Evolutionary conservation across 2,329 filamentous ascomycete species (phyloP), one percentile per base, ranked within the genome.

Genomic region (Fusarium proliferatum): DNA sequence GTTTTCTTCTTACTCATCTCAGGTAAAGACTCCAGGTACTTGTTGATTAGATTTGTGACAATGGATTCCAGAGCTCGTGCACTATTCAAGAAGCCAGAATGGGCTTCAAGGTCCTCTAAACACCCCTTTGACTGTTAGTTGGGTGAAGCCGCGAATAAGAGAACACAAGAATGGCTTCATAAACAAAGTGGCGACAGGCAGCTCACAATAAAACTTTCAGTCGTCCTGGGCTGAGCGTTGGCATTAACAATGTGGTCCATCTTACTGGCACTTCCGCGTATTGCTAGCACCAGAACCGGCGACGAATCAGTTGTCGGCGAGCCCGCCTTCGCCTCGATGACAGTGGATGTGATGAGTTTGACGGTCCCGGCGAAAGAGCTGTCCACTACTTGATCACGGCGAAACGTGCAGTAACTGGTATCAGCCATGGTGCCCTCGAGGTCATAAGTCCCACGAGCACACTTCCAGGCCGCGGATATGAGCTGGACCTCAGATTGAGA

Each of bases 181-280:
- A 17, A 17, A 33, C n/a, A 43, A 13, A 30, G 21, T 17, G 28
- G 16, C 4, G 10, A 10, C 17, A n/a, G 10, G 13, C 2, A 30
- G 41, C 75, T 57, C 62, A 77, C 75, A n/a, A 76, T 68, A 9
- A 77, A 77, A 13, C 49, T 21, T 6, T 49, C 36, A 1, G 51
- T 51, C 2, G 56, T 34, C 23, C 28, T 69, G 13, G 74, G 70
- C 6, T 46, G 38, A 23, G 71, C 59, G 19, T 72, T 74, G 16
- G 66, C 64, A 51, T 72, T 77, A 11, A 75, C 64, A 16, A 77
- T 67, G 34, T 77, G 76, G 38, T 77, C 75, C 76, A 77, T 77
- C 39, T 69, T 75, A 19, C 62, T 75, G 6, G 74, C 67, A 38
- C 72, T 76, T 4, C 74, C 76, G 17, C 71, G 64, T 59, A 77